Percentiles rank a stretch among this genome's conserved stretches.
These are phyloP conservation scores for Termitomyces eurrhizus DNA, from an alignment of 768 basidiomycete species.

Conservation along the genomic window DNA sequence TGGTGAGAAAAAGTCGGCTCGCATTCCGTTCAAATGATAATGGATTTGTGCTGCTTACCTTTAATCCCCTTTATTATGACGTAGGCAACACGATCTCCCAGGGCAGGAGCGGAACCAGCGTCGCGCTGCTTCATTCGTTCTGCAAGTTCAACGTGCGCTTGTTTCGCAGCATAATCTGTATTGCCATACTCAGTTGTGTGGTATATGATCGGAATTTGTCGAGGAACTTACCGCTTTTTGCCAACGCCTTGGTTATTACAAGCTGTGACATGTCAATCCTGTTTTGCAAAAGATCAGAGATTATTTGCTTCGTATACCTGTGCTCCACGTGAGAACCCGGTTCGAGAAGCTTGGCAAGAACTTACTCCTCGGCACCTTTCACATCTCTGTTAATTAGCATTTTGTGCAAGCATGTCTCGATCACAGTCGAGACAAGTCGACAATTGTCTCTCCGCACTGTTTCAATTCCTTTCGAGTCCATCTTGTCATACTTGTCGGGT, in stretches of 20 bases:
- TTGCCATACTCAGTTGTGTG: neutral
- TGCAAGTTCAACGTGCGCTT: constrained; percentile 94
- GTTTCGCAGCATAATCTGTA: constrained; percentile 88
- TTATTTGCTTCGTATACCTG: constrained; percentile 91
- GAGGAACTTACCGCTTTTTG: constrained; percentile 67
- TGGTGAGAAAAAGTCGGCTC: constrained; percentile 21
- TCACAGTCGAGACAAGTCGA: constrained; percentile 95
- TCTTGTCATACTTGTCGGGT: constrained; percentile 95
- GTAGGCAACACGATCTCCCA: constrained; percentile 98
- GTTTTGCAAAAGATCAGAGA: constrained; percentile 92
- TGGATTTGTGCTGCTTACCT: constrained; percentile 39
- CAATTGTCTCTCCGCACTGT: constrained; percentile 99
- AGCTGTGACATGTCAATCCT: constrained; percentile 98
- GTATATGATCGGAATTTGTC: neutral
- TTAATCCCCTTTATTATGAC: constrained; percentile 97
- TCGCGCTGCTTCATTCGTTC: constrained; percentile 96
- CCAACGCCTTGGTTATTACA: constrained; percentile 95
- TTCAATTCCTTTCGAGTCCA: constrained; percentile 99
- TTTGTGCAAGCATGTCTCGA: constrained; percentile 96
- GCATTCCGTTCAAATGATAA: neutral
- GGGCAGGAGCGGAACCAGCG: constrained; percentile 94
- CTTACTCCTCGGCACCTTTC: constrained; percentile 87
- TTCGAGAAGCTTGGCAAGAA: neutral
- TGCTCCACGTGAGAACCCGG: constrained; percentile 5
- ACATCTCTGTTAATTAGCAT: constrained; percentile 96